Percentiles rank a stretch among this genome's conserved stretches.
These are phyloP conservation scores for Dunaliella primolecta DNA, from an alignment of 139 green algal species.

Conservation along the genomic window DNA sequence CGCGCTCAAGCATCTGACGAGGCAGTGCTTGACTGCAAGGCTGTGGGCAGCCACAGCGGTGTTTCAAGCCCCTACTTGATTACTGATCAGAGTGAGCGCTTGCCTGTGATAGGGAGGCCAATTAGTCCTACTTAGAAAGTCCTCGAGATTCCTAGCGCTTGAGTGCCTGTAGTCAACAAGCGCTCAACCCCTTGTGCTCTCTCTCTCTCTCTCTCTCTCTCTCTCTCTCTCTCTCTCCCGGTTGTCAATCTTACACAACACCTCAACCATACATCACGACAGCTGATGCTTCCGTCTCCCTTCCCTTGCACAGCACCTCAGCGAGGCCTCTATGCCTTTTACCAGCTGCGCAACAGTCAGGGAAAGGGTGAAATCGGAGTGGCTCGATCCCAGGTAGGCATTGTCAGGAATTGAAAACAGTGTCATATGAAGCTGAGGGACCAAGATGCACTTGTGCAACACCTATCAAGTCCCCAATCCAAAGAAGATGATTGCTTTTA, in stretches of 20 bases:
- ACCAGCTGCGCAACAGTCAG: background rate
- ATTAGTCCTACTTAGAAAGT: no score
- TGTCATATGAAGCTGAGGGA: no score
- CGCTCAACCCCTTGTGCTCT: no score
- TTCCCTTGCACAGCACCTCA: background rate
- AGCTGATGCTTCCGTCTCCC: no score
- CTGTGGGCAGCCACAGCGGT: background rate
- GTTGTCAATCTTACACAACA: background rate
- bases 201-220: no score
- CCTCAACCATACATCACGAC: background rate
- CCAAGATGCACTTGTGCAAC: no score
- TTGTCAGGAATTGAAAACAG: no score
- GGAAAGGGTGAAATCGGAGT: conserved; percentile 9
- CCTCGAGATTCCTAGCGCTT: no score
- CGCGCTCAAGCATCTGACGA: background rate
- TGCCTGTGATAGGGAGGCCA: no score
- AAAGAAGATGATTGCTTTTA: background rate
- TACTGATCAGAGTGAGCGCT: background rate
- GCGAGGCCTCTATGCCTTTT: background rate
- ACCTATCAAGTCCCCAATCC: no score
- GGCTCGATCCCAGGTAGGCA: background rate
- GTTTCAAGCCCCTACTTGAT: background rate
- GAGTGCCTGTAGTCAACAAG: background rate
- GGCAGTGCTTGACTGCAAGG: background rate
- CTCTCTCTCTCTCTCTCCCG: no score